phyloP scores from a whole-genome alignment of 495 filamentous ascomycete genomes.

The Xylaria palmicola region DNA sequence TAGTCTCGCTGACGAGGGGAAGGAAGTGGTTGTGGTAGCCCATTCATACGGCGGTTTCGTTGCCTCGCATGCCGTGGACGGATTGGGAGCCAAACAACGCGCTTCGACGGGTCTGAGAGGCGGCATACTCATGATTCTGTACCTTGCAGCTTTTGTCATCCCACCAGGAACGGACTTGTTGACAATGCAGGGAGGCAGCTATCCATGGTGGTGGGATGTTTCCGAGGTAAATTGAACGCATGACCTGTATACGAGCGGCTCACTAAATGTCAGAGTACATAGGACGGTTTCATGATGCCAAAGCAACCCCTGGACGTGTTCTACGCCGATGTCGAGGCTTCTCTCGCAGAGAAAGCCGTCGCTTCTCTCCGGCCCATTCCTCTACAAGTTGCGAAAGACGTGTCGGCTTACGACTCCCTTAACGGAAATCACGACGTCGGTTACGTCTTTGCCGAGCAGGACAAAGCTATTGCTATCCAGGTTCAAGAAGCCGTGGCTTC shows the following conservation, averaged over 20 bases:
- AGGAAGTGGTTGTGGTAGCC: constrained; percentile 37
- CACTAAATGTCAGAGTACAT: not conserved
- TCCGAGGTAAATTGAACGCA: not conserved
- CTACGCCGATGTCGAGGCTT: constrained; percentile 27
- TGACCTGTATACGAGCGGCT: not conserved
- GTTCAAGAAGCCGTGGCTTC: constrained; percentile 10
- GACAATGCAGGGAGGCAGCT: not conserved
- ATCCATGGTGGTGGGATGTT: not conserved
- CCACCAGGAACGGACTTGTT: not conserved
- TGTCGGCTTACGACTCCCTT: not conserved
- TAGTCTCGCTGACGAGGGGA: constrained; percentile 25
- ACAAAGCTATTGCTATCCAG: constrained; percentile 2
- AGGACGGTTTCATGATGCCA: constrained; percentile 6
- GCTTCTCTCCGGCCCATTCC: constrained; percentile 10
- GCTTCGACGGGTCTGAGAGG: constrained; percentile 25
- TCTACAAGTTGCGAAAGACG: not conserved
- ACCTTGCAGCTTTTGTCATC: constrained; percentile 35
- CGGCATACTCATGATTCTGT: constrained; percentile 39
- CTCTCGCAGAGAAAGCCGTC: constrained; percentile 21
- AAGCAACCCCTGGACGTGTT: constrained; percentile 18
- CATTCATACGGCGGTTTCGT: constrained; percentile 46
- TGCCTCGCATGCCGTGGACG: constrained; percentile 35
- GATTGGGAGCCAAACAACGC: constrained; percentile 25
- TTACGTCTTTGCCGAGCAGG: constrained; percentile 19
- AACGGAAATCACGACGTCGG: constrained; percentile 5